Conservation (phyloP, 768 basidiomycete species). For the Tephrocybe rancida region DNA sequence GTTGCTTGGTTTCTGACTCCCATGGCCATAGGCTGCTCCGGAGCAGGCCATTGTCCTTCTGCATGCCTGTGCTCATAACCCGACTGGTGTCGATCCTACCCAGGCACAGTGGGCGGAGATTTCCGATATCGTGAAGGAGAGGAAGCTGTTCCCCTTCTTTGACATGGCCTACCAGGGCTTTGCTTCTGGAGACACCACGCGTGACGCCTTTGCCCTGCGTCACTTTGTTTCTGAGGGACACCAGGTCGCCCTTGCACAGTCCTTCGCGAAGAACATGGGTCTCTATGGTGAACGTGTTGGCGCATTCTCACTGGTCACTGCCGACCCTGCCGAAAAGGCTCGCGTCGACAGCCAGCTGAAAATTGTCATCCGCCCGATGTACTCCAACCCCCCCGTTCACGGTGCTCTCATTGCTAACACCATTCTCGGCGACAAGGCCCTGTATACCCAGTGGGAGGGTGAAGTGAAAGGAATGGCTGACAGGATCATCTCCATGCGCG, state of each 20-base stretch:
- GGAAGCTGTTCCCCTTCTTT: conserved; percentile 95
- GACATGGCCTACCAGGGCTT: conserved; percentile 99
- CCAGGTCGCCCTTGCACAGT: conserved; percentile 89
- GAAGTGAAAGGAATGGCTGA: conserved; percentile 97
- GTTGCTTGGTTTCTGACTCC: conserved; percentile 5
- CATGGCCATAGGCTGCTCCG: conserved; percentile 58
- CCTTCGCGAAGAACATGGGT: conserved; percentile 99
- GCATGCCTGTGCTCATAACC: conserved; percentile 98
- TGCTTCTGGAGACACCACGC: conserved; percentile 88
- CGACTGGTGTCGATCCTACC: conserved; percentile 97
- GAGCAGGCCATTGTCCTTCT: conserved; percentile 84
- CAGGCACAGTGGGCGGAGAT: conserved; percentile 91
- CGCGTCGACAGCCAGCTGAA: conserved; percentile 94
- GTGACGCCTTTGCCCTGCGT: conserved; percentile 93
- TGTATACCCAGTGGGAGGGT: conserved; percentile 86
- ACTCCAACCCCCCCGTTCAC: conserved; percentile 95
- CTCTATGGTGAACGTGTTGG: conserved; percentile 98
- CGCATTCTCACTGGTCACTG: conserved; percentile 84
- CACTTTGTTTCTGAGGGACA: conserved; percentile 92
- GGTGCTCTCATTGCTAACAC: conserved; percentile 86
- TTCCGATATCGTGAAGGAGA: conserved; percentile 85
- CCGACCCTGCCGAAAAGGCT: conserved; percentile 73
- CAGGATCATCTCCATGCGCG: conserved; percentile 92
- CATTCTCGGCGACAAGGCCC: conserved; percentile 72
- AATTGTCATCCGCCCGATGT: conserved; percentile 94